Conservation (phyloP, 306 rosid genomes). For the Cicer arietinum region DNA sequence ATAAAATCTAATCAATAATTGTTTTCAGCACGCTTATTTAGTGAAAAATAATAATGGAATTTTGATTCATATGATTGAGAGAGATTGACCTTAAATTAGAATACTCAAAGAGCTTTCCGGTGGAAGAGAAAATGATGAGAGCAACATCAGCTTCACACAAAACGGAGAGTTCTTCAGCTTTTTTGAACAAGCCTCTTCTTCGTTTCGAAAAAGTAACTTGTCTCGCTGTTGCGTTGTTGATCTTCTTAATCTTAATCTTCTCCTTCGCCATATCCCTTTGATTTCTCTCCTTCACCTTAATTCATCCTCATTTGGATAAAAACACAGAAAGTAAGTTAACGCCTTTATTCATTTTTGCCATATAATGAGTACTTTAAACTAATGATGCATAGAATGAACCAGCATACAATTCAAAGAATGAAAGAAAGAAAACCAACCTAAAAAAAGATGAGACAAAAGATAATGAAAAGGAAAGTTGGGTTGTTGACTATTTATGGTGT, state of each 20-base stretch:
- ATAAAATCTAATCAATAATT: no score
- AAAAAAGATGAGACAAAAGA: conserved; percentile 30
- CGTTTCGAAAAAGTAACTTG: conserved; percentile 96
- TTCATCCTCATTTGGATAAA: conserved; percentile 9
- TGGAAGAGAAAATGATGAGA: conserved; percentile 76
- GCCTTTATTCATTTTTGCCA: not conserved
- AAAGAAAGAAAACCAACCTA: conserved; percentile 44
- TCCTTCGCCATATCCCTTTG: conserved; percentile 74
- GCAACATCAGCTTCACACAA: conserved; percentile 95
- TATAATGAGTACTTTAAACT: not conserved
- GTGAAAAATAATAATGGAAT: no score
- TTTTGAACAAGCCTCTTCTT: conserved; percentile 84
- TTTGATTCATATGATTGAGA: no score
- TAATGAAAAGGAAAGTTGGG: conserved; percentile 1
- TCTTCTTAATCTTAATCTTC: conserved; percentile 96
- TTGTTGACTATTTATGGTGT: conserved; percentile 48
- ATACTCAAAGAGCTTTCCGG: conserved; percentile 88
- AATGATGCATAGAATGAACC: conserved; percentile 46
- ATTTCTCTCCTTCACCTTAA: conserved; percentile 23
- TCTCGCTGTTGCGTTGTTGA: conserved; percentile 88
- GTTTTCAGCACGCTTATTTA: no score
- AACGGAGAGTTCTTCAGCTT: conserved; percentile 93
- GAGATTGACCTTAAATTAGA: conserved; percentile 71
- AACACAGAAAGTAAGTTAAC: not conserved
- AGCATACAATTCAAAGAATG: conserved; percentile 30